phyloP scores from a whole-genome alignment of 345 rosid species.

The Noccaea caerulescens region DNA sequence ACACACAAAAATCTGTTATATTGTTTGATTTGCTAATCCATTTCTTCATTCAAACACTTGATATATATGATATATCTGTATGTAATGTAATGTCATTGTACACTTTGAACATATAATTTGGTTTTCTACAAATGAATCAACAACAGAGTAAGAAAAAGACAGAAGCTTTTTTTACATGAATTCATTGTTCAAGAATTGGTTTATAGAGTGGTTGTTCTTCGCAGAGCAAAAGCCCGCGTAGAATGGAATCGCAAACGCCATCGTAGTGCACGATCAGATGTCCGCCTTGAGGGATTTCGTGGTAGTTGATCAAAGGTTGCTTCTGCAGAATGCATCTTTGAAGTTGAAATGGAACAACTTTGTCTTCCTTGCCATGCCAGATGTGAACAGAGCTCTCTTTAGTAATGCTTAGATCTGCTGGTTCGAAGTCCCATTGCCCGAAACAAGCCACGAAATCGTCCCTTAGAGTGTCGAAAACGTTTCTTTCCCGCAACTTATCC shows the following conservation, averaged over 20 bases:
- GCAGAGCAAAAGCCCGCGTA: conserved; percentile 61
- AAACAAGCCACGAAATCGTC: conserved; percentile 60
- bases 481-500: conserved; percentile 57
- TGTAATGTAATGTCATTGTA: conserved; percentile 5
- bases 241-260: conserved; percentile 67
- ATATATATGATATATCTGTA: background rate
- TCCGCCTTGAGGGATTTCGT: conserved; percentile 84
- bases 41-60: conserved; percentile 26
- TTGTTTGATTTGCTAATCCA: conserved; percentile 6
- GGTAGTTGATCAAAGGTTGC: conserved; percentile 78
- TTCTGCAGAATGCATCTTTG: conserved; percentile 62
- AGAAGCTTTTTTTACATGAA: conserved; percentile 1
- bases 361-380: conserved; percentile 88
- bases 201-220: conserved; percentile 52
- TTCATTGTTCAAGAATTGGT: conserved; percentile 18
- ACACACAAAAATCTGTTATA: background rate
- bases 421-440: conserved; percentile 92
- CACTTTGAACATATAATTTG: conserved; percentile 30
- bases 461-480: conserved; percentile 63
- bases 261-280: conserved; percentile 77
- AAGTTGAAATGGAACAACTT: conserved; percentile 78
- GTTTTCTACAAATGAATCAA: conserved; percentile 22
- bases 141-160: background rate
- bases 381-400: conserved; percentile 59
- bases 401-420: conserved; percentile 52